Evolutionary conservation across 805 yeast species (phyloP), one percentile per base, ranked within the genome.

Genomic region (Candida bentonensis): DNA sequence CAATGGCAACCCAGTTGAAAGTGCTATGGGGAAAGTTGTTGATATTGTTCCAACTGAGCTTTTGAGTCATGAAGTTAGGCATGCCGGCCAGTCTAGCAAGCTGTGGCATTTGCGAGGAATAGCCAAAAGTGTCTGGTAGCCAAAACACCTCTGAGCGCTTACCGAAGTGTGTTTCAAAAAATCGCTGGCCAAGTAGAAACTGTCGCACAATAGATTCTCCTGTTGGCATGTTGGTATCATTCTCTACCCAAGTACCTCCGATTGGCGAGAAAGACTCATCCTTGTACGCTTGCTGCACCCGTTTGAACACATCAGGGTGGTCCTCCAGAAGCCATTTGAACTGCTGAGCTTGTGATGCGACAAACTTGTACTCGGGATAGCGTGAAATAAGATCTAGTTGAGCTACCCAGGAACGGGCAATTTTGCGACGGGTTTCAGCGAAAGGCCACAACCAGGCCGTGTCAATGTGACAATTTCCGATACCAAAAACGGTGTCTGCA

Each of bases 381-480:
- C 77, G 70, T 44, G 86, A 89, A 56, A 92, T 75, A 41, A 92
- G 63, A 44, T 85, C 79, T 43, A 89, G 67, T 65, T 89, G 98
- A 7, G 95, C 77, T 0, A 95, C 79, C 97, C 97, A 89, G 3
- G 95, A 85, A 51, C 98, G 73, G 2, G 88, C 95, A 45, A 89
- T 76, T 58, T 89, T 89, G 43, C 97, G 74, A 53, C 83, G 80
- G 1, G 97, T 86, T 60, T 92, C 96, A 2, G 95, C 96, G 68
- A 82, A 89, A n/a, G 96, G 97, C 98, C 98, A 89, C 47, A 87
- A 69, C 98, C 98, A 89, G 15, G 97, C 97, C 15, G 97, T 89
- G 57, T 89, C 98, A 53, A 88, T 88, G 61, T 88, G 97, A 60
- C 97, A 92, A 60, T 92, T 84, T 39, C 98, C 98, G 51, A 92